These are phyloP conservation scores for Croton laevigatus DNA, from an alignment of 441 rosid species.

Conservation along the genomic window DNA sequence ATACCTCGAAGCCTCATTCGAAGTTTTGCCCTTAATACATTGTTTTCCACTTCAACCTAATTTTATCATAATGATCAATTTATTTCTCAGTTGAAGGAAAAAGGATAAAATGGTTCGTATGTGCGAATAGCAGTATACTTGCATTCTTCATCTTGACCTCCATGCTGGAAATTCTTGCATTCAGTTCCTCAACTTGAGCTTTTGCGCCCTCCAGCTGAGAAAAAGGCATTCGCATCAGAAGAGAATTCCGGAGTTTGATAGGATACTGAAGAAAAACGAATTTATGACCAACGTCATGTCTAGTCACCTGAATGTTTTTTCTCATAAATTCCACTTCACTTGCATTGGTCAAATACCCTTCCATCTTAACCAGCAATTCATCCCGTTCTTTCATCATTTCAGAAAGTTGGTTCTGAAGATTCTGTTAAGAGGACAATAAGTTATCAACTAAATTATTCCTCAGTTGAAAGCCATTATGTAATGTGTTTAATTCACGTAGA, in stretches of 20 bases:
- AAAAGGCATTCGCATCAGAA: not conserved
- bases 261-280: not conserved
- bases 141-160: constrained; percentile 46
- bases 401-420: constrained; percentile 32
- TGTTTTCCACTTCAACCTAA: constrained; percentile 48
- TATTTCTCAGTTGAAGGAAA: not conserved
- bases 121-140: constrained; percentile 19
- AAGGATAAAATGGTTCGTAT: too few relatives aligned
- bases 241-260: not conserved
- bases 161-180: constrained; percentile 33
- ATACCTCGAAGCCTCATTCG: constrained; percentile 76
- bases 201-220: constrained; percentile 43
- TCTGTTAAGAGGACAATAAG: constrained; percentile 24
- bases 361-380: constrained; percentile 28
- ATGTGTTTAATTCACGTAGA: too few relatives aligned
- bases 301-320: constrained; percentile 21
- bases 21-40: constrained; percentile 65
- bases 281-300: constrained; percentile 26
- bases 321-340: constrained; percentile 25
- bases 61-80: not conserved
- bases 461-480: too few relatives aligned
- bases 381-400: constrained; percentile 36
- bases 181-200: constrained; percentile 38
- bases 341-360: constrained; percentile 27
- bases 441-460: not conserved